Percentiles rank a stretch among this genome's conserved stretches.
phyloP scores from a whole-genome alignment of 495 filamentous ascomycete species.

The Tuber melanosporum region DNA sequence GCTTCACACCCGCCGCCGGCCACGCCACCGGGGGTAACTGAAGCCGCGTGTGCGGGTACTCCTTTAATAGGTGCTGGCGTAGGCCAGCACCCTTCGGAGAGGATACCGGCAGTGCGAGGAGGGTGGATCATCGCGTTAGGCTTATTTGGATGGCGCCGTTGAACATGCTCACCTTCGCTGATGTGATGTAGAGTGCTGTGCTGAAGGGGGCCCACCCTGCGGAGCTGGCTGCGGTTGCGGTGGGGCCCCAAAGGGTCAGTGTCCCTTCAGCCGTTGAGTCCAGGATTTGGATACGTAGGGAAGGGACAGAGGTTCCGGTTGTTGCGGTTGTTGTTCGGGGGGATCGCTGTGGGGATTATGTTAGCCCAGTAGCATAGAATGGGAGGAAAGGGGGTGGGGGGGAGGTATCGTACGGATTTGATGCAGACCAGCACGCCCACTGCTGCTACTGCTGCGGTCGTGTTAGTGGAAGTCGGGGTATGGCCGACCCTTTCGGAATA shows the following conservation, averaged over 20 bases:
- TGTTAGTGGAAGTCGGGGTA: background rate
- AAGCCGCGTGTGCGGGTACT: background rate
- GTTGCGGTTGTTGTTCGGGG: background rate
- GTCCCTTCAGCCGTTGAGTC: background rate
- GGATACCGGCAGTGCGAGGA: background rate
- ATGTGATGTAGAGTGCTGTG: background rate
- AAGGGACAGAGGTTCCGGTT: background rate
- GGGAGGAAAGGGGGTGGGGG: background rate
- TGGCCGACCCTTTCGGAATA: background rate
- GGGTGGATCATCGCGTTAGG: background rate
- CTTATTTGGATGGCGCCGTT: background rate
- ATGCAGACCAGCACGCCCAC: background rate
- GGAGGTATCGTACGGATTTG: background rate
- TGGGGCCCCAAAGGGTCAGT: background rate
- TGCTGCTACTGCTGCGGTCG: background rate
- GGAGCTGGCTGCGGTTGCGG: background rate
- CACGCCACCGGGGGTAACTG: background rate
- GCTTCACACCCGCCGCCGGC: background rate
- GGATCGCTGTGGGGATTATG: background rate
- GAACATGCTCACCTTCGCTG: background rate
- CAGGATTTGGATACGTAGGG: background rate
- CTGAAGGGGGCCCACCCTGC: background rate
- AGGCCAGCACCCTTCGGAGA: background rate
- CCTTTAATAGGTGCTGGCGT: background rate
- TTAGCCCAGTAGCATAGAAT: background rate